phyloP scores from a whole-genome alignment of 2,329 filamentous ascomycete genomes.

The Monosporascus sp. region DNA sequence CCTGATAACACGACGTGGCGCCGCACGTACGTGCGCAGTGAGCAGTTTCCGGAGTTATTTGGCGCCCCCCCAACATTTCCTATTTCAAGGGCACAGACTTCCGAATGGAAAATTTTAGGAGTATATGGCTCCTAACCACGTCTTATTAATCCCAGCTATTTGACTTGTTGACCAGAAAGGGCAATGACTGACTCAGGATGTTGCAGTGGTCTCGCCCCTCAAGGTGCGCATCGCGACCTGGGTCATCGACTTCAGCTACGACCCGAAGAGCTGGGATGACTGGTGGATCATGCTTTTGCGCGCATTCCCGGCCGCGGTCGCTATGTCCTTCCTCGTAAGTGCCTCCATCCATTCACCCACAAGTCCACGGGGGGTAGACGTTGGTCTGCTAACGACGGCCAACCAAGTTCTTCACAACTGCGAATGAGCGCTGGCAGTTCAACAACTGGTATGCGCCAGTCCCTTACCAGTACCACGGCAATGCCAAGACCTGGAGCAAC shows the following conservation, averaged over 20 bases:
- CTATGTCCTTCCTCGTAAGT: slow-evolving; percentile 6
- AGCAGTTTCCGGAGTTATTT: too few species aligned
- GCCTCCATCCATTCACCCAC: neutral
- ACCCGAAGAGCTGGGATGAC: slow-evolving; percentile 7
- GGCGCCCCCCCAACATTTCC: too few species aligned
- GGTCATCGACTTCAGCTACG: slow-evolving; percentile 9
- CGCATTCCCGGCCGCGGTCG: slow-evolving; percentile 4
- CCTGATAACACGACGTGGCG: slow-evolving; percentile 10
- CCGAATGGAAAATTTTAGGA: too few species aligned
- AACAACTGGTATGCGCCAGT: slow-evolving; percentile 9
- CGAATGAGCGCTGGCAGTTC: neutral
- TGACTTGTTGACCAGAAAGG: too few species aligned
- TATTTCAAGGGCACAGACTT: too few species aligned
- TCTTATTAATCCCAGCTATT: too few species aligned
- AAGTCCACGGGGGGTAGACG: too few species aligned
- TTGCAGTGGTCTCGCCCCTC: slow-evolving; percentile 1
- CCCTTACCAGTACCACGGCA: slow-evolving; percentile 6
- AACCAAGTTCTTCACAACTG: neutral
- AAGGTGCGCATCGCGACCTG: slow-evolving; percentile 12
- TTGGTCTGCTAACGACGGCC: too few species aligned
- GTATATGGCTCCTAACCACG: too few species aligned
- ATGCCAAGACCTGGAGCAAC: slow-evolving; percentile 14
- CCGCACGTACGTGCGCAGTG: slow-evolving; percentile 10
- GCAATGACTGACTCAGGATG: too few species aligned
- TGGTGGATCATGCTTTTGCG: slow-evolving; percentile 4